These are phyloP conservation scores for Malus asiatica DNA, from an alignment of 306 rosid species.

Conservation along the genomic window DNA sequence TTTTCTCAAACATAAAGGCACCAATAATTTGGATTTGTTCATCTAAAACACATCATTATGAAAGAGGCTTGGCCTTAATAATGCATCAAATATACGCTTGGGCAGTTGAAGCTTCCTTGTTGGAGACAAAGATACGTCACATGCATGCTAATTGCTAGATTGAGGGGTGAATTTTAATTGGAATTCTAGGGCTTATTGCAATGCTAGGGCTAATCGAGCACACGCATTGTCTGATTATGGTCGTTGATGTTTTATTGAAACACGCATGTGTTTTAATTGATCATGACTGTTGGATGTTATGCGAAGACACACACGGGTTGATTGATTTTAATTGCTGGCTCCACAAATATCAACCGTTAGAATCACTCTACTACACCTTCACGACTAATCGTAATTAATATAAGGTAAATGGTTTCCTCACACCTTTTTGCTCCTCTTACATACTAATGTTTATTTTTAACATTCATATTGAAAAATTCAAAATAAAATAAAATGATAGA, in stretches of 20 bases:
- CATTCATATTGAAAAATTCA: not conserved
- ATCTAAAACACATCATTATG: constrained; percentile 5
- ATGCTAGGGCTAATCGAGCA: not conserved
- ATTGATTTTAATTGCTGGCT: too few species aligned
- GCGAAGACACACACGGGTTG: not conserved
- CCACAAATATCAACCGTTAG: too few species aligned
- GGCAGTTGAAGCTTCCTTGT: constrained; percentile 13
- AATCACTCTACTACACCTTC: not conserved
- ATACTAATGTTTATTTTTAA: not conserved
- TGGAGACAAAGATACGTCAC: constrained; percentile 23
- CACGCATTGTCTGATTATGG: too few species aligned
- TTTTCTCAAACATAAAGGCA: constrained; percentile 53
- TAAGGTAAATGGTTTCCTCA: too few species aligned
- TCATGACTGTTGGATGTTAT: too few species aligned
- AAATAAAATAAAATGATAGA: too few species aligned
- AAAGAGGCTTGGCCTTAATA: constrained; percentile 18
- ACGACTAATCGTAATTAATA: too few species aligned
- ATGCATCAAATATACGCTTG: constrained; percentile 23
- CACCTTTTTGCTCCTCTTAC: too few species aligned
- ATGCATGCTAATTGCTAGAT: not conserved
- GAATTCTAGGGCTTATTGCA: not conserved
- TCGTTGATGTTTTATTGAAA: too few species aligned
- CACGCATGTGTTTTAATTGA: not conserved
- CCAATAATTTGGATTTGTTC: constrained; percentile 21
- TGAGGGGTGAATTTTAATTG: not conserved